A percentile compares a stretch with the other conserved stretches of the same genome.
Conservation (phyloP, 768 basidiomycete genomes). For the Termitomyces sp. region DNA sequence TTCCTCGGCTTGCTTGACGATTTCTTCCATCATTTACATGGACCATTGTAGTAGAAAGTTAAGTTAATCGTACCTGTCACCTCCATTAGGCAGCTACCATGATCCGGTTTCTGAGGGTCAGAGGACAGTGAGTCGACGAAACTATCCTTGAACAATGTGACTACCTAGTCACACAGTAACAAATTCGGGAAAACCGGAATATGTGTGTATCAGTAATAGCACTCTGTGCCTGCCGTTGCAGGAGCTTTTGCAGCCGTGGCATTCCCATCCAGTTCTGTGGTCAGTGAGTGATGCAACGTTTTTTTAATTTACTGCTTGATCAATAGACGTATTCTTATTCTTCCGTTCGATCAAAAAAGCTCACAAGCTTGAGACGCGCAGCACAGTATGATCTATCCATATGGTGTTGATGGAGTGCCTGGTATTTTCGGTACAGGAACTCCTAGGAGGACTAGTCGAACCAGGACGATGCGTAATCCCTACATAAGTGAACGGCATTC, state of each 20-base stretch:
- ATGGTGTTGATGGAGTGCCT: conserved; percentile 11
- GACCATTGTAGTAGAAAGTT: background rate
- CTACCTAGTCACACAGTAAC: background rate
- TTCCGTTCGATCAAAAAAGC: conserved; percentile 12
- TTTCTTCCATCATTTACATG: conserved; percentile 5
- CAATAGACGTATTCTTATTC: conserved; percentile 3
- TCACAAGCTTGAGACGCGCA: conserved; percentile 6
- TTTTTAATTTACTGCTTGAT: conserved; percentile 34
- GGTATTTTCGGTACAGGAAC: conserved; percentile 3
- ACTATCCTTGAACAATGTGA: background rate
- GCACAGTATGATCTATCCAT: conserved; percentile 8
- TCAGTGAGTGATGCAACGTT: conserved; percentile 33
- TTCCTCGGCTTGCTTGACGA: background rate
- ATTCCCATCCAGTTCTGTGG: conserved; percentile 20
- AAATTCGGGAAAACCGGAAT: conserved; percentile 7
- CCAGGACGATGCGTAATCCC: conserved; percentile 5
- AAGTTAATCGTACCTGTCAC: conserved; percentile 17
- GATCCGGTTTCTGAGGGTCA: conserved; percentile 37
- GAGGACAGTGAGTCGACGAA: background rate
- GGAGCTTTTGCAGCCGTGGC: conserved; percentile 7
- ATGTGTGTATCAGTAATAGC: conserved; percentile 1
- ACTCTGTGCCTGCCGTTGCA: conserved; percentile 14
- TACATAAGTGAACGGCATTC: conserved; percentile 2
- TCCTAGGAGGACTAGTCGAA: background rate
- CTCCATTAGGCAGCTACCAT: conserved; percentile 26